Conservation (phyloP, 2,329 filamentous ascomycete genomes). For the Epichloe coenophiala region DNA sequence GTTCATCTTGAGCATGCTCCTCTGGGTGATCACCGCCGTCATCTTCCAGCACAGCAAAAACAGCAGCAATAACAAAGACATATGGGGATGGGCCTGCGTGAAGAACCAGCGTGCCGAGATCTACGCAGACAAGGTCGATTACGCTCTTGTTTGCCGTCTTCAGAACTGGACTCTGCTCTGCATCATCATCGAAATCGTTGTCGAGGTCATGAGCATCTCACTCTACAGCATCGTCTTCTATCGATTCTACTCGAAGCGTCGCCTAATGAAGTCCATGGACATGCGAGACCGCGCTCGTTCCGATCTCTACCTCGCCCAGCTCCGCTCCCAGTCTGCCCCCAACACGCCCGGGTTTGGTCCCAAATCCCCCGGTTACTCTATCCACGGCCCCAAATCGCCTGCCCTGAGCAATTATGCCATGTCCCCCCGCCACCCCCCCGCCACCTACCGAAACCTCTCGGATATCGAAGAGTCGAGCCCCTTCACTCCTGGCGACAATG, state of each 20-base stretch:
- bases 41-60: slow-evolving; percentile 68
- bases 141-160: slow-evolving; percentile 81
- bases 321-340: slow-evolving; percentile 74
- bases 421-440: slow-evolving; percentile 48
- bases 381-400: slow-evolving; percentile 25
- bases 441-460: slow-evolving; percentile 37
- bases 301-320: slow-evolving; percentile 83
- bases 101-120: slow-evolving; percentile 69
- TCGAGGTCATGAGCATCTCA: slow-evolving; percentile 80
- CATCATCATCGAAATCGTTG: slow-evolving; percentile 90
- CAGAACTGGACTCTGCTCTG: slow-evolving; percentile 92
- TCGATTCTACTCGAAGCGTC: slow-evolving; percentile 92
- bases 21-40: slow-evolving; percentile 82
- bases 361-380: slow-evolving; percentile 31
- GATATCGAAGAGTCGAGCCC: slow-evolving; percentile 30
- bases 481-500: slow-evolving; percentile 41
- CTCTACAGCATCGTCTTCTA: slow-evolving; percentile 96
- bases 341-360: slow-evolving; percentile 84
- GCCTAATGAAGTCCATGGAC: slow-evolving; percentile 94
- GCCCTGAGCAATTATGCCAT: slow-evolving; percentile 34
- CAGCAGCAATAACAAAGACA: slow-evolving; percentile 61
- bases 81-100: slow-evolving; percentile 98
- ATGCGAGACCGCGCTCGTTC: slow-evolving; percentile 85
- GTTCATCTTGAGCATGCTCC: slow-evolving; percentile 82
- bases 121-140: slow-evolving; percentile 71